These are phyloP conservation scores for Scutellaria baicalensis DNA, from an alignment of 257 asterid genomes.

Conservation along the genomic window DNA sequence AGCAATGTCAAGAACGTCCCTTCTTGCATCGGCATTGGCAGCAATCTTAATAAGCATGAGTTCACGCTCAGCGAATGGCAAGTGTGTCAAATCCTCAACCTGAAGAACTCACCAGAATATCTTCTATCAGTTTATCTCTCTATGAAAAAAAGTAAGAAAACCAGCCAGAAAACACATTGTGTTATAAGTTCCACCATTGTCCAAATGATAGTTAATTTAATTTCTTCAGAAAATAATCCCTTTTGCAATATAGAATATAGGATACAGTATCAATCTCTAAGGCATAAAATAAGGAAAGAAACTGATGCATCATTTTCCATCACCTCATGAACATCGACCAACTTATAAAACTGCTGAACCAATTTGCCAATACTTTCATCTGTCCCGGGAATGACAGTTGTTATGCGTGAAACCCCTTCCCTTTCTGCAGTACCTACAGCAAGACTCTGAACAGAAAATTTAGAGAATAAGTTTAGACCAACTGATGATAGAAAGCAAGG, in stretches of 20 bases:
- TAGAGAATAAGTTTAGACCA: conserved; percentile 4
- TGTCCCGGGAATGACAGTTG: conserved; percentile 90
- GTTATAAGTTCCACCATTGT: not conserved
- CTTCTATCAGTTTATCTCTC: conserved; percentile 10
- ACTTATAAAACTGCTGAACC: conserved; percentile 72
- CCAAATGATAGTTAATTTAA: not conserved
- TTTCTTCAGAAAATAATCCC: not conserved
- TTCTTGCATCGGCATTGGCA: conserved; percentile 67
- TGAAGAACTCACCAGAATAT: conserved; percentile 19
- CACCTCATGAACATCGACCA: conserved; percentile 81
- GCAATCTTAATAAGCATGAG: conserved; percentile 86
- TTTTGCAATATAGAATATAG: not conserved
- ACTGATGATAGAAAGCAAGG: not conserved
- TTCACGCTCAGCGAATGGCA: conserved; percentile 91
- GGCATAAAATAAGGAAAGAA: not conserved
- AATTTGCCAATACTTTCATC: conserved; percentile 63
- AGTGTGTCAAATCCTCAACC: conserved; percentile 73
- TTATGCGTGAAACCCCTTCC: conserved; percentile 80
- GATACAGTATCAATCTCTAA: not conserved
- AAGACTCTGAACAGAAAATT: conserved; percentile 60
- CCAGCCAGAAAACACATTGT: not conserved
- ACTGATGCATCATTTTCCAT: not conserved
- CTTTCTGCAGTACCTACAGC: conserved; percentile 85
- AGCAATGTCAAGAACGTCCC: conserved; percentile 90
- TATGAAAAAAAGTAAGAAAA: not conserved